Conservation (phyloP, 371 early-diverging fungal species). For the Blyttiomyces sp. region DNA sequence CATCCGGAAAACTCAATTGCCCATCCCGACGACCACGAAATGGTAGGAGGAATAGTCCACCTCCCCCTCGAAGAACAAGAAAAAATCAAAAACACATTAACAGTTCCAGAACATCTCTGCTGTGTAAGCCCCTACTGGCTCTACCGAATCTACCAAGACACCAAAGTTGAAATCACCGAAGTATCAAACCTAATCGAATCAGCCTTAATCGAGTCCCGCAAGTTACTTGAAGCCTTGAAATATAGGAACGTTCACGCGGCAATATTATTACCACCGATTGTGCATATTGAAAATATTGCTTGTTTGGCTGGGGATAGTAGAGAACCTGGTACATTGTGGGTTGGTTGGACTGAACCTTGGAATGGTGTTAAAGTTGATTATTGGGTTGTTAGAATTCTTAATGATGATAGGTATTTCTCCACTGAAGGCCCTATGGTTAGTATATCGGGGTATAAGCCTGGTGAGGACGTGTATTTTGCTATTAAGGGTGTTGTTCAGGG, state of each 20-base stretch:
- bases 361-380: constrained; percentile 33
- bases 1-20: constrained; percentile 29
- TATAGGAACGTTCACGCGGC: constrained; percentile 10
- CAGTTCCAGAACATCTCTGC: constrained; percentile 44
- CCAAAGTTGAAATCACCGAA: constrained; percentile 35
- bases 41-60: constrained; percentile 40
- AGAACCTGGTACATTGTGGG: constrained; percentile 36
- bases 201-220: constrained; percentile 28
- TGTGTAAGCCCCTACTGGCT: constrained; percentile 50
- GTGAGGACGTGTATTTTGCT: background rate
- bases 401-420: background rate
- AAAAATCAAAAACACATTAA: constrained; percentile 23
- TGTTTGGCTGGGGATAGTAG: constrained; percentile 26
- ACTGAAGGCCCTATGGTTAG: background rate
- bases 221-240: background rate
- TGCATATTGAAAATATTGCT: constrained; percentile 10
- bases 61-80: constrained; percentile 33
- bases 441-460: constrained; percentile 2
- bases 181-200: constrained; percentile 21
- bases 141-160: constrained; percentile 55
- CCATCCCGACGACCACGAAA: constrained; percentile 29
- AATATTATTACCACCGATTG: constrained; percentile 11
- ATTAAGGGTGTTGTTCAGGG: background rate
- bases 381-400: constrained; percentile 26
- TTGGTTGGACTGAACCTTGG: constrained; percentile 39